These are phyloP conservation scores for Isabelozyma heimii DNA, from an alignment of 805 yeast species.

Conservation along the genomic window DNA sequence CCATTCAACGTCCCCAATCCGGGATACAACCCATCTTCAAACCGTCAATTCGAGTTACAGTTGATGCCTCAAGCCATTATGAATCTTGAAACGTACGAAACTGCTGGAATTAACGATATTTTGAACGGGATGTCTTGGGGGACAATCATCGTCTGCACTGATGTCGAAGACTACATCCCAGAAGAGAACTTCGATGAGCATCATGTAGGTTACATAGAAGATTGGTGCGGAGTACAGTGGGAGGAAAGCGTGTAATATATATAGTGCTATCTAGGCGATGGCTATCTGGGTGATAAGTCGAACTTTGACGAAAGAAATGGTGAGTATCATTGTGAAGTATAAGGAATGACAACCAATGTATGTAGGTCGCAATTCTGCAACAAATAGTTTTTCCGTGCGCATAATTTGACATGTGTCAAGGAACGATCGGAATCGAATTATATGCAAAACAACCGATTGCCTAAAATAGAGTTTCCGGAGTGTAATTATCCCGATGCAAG, in stretches of 20 bases:
- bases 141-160: constrained; percentile 80
- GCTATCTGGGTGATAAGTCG: not conserved
- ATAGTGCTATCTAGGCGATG: not conserved
- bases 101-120: constrained; percentile 32
- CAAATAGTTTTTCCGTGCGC: no score
- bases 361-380: no score
- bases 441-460: no score
- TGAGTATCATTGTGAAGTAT: no score
- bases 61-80: constrained; percentile 91
- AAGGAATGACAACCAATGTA: no score
- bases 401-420: no score
- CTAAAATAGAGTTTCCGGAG: no score
- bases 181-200: constrained; percentile 47
- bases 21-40: constrained; percentile 56
- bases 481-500: no score
- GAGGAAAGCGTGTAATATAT: constrained; percentile 40
- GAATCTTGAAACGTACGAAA: constrained; percentile 58
- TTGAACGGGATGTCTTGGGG: constrained; percentile 97
- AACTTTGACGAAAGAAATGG: not conserved
- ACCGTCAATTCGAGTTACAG: constrained; percentile 77
- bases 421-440: no score
- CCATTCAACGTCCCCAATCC: constrained; percentile 51
- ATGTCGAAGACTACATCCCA: constrained; percentile 61
- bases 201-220: constrained; percentile 78
- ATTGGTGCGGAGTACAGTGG: constrained; percentile 87